Evolutionary conservation across 2,329 filamentous ascomycete genomes (phyloP).

Genomic region (Emericellopsis atlantica): DNA sequence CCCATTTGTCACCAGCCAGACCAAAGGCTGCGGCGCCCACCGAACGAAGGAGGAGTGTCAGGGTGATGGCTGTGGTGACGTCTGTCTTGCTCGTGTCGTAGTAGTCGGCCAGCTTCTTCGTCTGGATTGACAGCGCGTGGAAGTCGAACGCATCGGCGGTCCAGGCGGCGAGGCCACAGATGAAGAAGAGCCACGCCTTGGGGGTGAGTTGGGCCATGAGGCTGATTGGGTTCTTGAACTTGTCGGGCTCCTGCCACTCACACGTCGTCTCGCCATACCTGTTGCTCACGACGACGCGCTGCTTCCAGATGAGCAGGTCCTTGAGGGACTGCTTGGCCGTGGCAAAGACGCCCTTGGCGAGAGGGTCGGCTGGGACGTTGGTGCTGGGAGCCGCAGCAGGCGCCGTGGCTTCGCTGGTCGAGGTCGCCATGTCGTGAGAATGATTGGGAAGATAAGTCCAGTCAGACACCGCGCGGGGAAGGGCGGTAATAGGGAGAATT

Average conservation of each 20-base stretch:
- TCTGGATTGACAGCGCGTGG: slow-evolving; percentile 69
- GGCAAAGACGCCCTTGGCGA: slow-evolving; percentile 51
- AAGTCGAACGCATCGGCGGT: slow-evolving; percentile 77
- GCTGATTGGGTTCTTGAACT: slow-evolving; percentile 57
- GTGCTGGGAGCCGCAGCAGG: neutral
- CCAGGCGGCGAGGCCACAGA: slow-evolving; percentile 66
- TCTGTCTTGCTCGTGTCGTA: slow-evolving; percentile 44
- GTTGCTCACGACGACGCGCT: slow-evolving; percentile 55
- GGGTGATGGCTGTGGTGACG: slow-evolving; percentile 62
- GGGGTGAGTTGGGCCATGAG: slow-evolving; percentile 51
- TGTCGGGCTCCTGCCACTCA: slow-evolving; percentile 57
- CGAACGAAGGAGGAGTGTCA: slow-evolving; percentile 63
- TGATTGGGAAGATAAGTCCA: neutral
- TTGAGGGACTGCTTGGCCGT: slow-evolving; percentile 50
- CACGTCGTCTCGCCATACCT: slow-evolving; percentile 50
- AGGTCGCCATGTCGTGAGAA: neutral
- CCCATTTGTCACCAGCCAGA: slow-evolving; percentile 65
- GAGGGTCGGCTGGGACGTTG: slow-evolving; percentile 47
- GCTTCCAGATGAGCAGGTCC: slow-evolving; percentile 63
- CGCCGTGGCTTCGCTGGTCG: neutral
- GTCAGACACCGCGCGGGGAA: too few relatives aligned
- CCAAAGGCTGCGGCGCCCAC: slow-evolving; percentile 68
- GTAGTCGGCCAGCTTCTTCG: slow-evolving; percentile 50
- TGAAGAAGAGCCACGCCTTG: slow-evolving; percentile 63
- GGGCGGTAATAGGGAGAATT: too few relatives aligned